phyloP scores from a whole-genome alignment of 352 stramenopile genomes.

The Globisporangium rhizosaccharum region DNA sequence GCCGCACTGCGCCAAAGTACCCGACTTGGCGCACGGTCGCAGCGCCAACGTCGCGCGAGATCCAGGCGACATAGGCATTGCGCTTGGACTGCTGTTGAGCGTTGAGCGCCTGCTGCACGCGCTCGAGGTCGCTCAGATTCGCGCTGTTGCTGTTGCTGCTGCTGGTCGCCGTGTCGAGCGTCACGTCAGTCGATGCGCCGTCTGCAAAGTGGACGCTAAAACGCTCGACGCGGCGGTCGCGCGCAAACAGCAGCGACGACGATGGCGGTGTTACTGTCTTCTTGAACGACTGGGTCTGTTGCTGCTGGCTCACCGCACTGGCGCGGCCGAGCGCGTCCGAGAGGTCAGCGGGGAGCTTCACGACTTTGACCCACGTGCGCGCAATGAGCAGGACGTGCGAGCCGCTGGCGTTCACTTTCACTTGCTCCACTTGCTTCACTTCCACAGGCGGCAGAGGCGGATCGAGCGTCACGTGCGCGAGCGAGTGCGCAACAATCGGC shows the following conservation, averaged over 20 bases:
- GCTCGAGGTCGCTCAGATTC: slow-evolving; percentile 20
- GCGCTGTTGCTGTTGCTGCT: slow-evolving; percentile 1
- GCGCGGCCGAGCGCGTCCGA: slow-evolving; percentile 5
- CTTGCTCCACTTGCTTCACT: slow-evolving; percentile 41
- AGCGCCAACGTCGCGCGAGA: slow-evolving; percentile 53
- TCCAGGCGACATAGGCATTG: slow-evolving; percentile 20
- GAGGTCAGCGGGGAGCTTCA: slow-evolving; percentile 32
- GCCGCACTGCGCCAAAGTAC: slow-evolving; percentile 46
- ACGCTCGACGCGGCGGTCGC: slow-evolving; percentile 12
- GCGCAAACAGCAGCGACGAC: background rate
- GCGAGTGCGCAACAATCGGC: slow-evolving; percentile 1
- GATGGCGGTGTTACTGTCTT: background rate
- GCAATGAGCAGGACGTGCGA: slow-evolving; percentile 51
- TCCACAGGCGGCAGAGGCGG: slow-evolving; percentile 45
- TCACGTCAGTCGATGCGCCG: slow-evolving; percentile 22
- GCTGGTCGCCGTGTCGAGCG: slow-evolving; percentile 13
- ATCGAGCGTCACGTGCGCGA: slow-evolving; percentile 56
- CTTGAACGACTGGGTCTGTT: background rate
- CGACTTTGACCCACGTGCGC: slow-evolving; percentile 55
- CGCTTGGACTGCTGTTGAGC: slow-evolving; percentile 15
- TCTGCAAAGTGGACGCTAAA: slow-evolving; percentile 51
- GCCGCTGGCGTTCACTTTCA: slow-evolving; percentile 52
- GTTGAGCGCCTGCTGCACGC: slow-evolving; percentile 17
- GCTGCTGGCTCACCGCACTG: slow-evolving; percentile 4
- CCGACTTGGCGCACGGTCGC: slow-evolving; percentile 46